phyloP scores from a whole-genome alignment of 2,329 filamentous ascomycete genomes.

The Colletotrichum sp. region DNA sequence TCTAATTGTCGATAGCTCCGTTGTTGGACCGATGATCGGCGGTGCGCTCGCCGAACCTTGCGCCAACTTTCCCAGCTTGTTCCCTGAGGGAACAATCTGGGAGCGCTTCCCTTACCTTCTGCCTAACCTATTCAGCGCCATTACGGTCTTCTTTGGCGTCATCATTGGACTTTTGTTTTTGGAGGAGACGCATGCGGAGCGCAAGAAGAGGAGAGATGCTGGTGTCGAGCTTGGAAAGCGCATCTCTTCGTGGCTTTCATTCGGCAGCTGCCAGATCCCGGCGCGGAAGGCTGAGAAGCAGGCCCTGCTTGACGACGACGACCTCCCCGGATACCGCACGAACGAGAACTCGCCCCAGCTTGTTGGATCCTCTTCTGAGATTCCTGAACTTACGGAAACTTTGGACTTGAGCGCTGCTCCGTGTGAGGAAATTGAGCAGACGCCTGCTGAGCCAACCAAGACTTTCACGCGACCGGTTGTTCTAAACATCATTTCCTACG shows the following conservation, averaged over 20 bases:
- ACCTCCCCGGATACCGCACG: slow-evolving; percentile 72
- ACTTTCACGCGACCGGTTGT: slow-evolving; percentile 87
- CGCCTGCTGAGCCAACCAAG: slow-evolving; percentile 34
- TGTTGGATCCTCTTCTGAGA: slow-evolving; percentile 35
- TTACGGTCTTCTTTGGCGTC: slow-evolving; percentile 78
- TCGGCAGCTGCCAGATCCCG: slow-evolving; percentile 38
- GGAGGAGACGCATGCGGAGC: slow-evolving; percentile 90
- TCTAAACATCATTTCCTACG: slow-evolving; percentile 87
- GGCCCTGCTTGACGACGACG: slow-evolving; percentile 67
- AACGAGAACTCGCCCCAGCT: slow-evolving; percentile 60
- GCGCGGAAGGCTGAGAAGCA: slow-evolving; percentile 59
- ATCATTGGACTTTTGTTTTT: slow-evolving; percentile 83
- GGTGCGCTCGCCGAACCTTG: slow-evolving; percentile 89
- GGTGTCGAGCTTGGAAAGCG: slow-evolving; percentile 80
- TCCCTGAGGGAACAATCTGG: slow-evolving; percentile 77
- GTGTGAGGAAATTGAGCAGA: not conserved
- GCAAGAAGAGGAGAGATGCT: slow-evolving; percentile 76
- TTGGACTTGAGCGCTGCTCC: slow-evolving; percentile 31
- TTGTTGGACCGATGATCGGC: slow-evolving; percentile 90
- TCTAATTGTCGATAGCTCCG: slow-evolving; percentile 65
- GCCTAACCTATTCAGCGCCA: slow-evolving; percentile 88
- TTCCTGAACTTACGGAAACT: slow-evolving; percentile 36
- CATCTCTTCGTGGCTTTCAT: slow-evolving; percentile 56
- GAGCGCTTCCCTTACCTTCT: slow-evolving; percentile 88
- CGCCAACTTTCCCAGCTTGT: slow-evolving; percentile 77